Evolutionary conservation across 2,329 filamentous ascomycete genomes (phyloP).

Genomic region (Lecanicillium sp.): DNA sequence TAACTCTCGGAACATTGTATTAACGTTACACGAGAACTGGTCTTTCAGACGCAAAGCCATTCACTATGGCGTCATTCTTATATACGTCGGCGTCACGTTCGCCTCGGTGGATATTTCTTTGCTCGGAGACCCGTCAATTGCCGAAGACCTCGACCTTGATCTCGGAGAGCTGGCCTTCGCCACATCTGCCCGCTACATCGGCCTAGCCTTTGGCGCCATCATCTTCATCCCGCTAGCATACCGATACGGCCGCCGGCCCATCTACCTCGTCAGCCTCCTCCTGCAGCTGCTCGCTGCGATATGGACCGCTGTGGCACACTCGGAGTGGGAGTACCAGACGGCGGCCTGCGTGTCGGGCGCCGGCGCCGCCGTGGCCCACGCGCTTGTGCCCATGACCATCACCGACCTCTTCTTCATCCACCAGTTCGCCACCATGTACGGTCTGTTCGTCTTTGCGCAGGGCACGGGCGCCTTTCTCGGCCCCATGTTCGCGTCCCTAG

Average conservation of each 20-base stretch:
- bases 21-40: conserved; percentile 5
- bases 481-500: not conserved
- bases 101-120: not conserved
- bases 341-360: not conserved
- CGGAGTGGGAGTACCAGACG: not conserved
- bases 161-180: not conserved
- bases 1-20: not conserved
- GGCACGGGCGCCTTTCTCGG: not conserved
- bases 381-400: conserved; percentile 10
- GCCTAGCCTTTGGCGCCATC: not conserved
- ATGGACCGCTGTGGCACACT: not conserved
- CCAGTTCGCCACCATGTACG: conserved; percentile 2
- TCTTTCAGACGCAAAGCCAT: not conserved
- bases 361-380: conserved; percentile 1
- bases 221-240: conserved; percentile 7
- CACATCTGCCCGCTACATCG: not conserved
- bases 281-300: conserved; percentile 3
- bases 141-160: not conserved
- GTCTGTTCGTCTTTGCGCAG: not conserved
- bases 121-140: not conserved
- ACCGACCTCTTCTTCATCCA: conserved; percentile 9
- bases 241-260: conserved; percentile 4
- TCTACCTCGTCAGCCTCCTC: not conserved
- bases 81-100: conserved; percentile 4
- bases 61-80: conserved; percentile 3